Base-by-base conservation (phyloP, 2,329 filamentous ascomycete species). In the Aspergillus sp. region DNA sequence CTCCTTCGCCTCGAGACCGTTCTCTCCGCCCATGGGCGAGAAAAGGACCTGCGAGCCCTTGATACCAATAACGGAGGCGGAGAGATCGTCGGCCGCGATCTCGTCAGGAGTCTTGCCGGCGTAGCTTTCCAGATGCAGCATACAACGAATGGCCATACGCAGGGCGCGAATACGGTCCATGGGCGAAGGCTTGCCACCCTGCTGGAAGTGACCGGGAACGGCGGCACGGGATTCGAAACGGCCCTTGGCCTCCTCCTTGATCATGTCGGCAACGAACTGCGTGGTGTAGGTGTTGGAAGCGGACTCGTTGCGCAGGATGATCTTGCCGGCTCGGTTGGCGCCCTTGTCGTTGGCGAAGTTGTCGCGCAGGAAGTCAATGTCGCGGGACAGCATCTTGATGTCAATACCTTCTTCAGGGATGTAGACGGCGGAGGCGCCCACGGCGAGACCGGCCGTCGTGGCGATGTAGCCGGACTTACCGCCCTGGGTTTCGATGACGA, bases 401-500 rank as follows among this genome's bases (percentile, higher is more conserved):
- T 89, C 90, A 77, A 99, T 91, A 6, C 95, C 95, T 77, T 99
- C 92, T 77, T 99, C 95, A 1, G 95, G 95, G 5, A 94, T 98
- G 78, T 99, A 99, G 12, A 98, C 93, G 1, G 94, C 93, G 14
- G 90, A 84, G 9, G 95, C 95, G 20, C 53, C 53, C 16, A 98
- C 92, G n/a, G 89, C 87, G 14, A 99, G 86, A 53, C 94, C 95
- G 14, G 90, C 92, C 57, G 97, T 85, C 0, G 92, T 96, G 29
- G 94, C 94, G 60, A 98, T 86, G 77, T 98, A 99, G 20, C 95
- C 95, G 4, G 91, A 97, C 58, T 91, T 88, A 39, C 95, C 95
- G 69, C 95, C 95, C 79, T 99, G 95, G 0, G 95, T 98, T 80
- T 99, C 95, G 56, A 99, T 94, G 55, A 99, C 93, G 77, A 99